Base-by-base conservation (phyloP, 1,284 basidiomycete species). In the Irpex sp. region DNA sequence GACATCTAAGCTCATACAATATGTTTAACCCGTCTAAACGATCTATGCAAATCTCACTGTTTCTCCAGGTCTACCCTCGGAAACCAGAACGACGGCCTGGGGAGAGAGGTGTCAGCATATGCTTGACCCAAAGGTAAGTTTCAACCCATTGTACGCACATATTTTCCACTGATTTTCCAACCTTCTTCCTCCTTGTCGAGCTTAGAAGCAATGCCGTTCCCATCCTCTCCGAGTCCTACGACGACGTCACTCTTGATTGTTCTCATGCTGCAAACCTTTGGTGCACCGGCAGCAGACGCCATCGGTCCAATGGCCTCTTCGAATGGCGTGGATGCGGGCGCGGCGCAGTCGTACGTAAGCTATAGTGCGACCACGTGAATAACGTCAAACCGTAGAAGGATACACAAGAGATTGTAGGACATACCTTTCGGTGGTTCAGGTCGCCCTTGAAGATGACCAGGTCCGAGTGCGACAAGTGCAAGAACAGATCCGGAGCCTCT, bases 91-190 rank as follows among this genome's bases (percentile, higher is more conserved):
- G 60, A 96, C 87, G 66, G 93, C 93, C 89, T 93, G 64, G 16
- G 66, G 58, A 52, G 6, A 10, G 16, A 14, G 16, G 51, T 48
- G 21, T 28, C 21, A 51, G 63, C 48, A 28, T 49, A 35, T 59
- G 58, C 59, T 37, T 64, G 23, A 19, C 14, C 28, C 54, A 23
- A 57, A 56, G 36, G 58, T 45, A 54, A 18, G 23, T 21, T 42
- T 16, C 55, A 55, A 33, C 37, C 12, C 6, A 14, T 9, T 56
- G 16, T 6, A 82, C 88, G 76, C 72, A 93, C 91, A 71, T 95
- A 96, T 90, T 95, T 94, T 58, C 94, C 94, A 57, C 91, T 93
- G 72, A 98, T 98, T 79, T 95, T 96, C 96, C 96, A 98, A 56
- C 96, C 96, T 23, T 91, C 87, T 73, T 98, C 94, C 55, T 86